Conservation (phyloP, 2,329 filamentous ascomycete genomes). For the Xylaria digitata region DNA sequence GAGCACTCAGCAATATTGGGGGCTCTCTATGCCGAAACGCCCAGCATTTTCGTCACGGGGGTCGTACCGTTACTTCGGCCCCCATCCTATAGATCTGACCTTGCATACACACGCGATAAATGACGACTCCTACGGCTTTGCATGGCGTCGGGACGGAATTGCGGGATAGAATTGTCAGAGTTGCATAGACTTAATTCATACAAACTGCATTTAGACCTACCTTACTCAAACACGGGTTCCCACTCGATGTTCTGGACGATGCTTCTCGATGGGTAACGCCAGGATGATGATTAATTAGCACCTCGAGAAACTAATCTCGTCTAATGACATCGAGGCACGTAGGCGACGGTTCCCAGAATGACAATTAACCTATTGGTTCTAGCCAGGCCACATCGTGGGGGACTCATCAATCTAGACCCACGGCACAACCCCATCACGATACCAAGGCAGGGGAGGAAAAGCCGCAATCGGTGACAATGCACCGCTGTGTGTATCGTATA, state of each 20-base stretch:
- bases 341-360: conserved; percentile 1
- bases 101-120: conserved; percentile 24
- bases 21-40: conserved; percentile 5
- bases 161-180: conserved; percentile 28
- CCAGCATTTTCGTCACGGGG: conserved; percentile 13
- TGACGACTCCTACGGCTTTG: conserved; percentile 1
- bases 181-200: conserved; percentile 27
- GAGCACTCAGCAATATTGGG: conserved; percentile 16
- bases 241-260: conserved; percentile 6
- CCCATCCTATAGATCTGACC: conserved; percentile 30
- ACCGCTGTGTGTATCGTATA: conserved; percentile 22
- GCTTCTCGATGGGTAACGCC: conserved; percentile 11
- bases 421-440: conserved; percentile 17
- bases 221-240: conserved; percentile 6
- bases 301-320: conserved; percentile 19
- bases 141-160: conserved; percentile 15
- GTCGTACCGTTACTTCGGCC: conserved; percentile 26
- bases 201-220: conserved; percentile 22
- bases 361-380: conserved; percentile 16
- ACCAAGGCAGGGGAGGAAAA: conserved; percentile 2
- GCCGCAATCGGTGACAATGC: conserved; percentile 9
- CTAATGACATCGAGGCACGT: conserved; percentile 17
- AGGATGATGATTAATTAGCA: conserved; percentile 18
- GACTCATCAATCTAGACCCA: conserved; percentile 23
- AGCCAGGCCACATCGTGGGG: conserved; percentile 12